These are phyloP conservation scores for Rasamsonia emersonii DNA, from an alignment of 2,329 filamentous ascomycete species.

Conservation along the genomic window DNA sequence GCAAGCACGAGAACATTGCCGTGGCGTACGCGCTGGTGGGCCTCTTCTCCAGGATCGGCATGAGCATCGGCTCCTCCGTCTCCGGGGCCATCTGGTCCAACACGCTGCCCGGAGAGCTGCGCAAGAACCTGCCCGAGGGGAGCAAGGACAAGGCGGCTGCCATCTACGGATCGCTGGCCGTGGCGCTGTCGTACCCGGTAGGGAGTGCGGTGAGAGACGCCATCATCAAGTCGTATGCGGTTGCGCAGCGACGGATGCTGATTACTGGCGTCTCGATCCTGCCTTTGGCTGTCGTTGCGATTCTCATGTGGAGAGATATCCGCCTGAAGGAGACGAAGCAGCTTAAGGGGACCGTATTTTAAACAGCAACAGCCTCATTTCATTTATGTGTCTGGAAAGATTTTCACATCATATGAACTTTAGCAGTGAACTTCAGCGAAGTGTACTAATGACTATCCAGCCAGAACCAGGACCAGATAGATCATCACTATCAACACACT, in stretches of 20 bases:
- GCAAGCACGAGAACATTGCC: neutral
- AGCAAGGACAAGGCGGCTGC: neutral
- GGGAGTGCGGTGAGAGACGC: neutral
- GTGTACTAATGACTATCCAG: too few species aligned
- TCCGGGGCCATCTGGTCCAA: constrained; percentile 1
- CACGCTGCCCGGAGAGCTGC: neutral
- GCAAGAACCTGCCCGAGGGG: neutral
- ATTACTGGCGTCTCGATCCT: neutral
- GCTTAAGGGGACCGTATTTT: too few species aligned
- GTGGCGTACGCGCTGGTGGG: neutral
- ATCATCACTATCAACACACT: too few species aligned
- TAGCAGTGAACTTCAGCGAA: too few species aligned
- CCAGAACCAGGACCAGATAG: too few species aligned
- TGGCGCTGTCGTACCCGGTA: neutral
- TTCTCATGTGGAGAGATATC: constrained; percentile 2
- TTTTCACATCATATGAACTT: too few species aligned
- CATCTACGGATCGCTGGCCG: neutral
- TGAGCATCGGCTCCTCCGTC: neutral
- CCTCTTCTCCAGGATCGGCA: constrained; percentile 1
- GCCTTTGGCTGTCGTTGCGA: neutral
- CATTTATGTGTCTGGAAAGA: too few species aligned
- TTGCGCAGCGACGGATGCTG: neutral
- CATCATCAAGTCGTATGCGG: neutral
- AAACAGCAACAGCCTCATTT: too few species aligned
- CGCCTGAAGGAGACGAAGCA: too few species aligned